phyloP scores from a whole-genome alignment of 2,329 filamentous ascomycete species.

The Cercospora beticola region DNA sequence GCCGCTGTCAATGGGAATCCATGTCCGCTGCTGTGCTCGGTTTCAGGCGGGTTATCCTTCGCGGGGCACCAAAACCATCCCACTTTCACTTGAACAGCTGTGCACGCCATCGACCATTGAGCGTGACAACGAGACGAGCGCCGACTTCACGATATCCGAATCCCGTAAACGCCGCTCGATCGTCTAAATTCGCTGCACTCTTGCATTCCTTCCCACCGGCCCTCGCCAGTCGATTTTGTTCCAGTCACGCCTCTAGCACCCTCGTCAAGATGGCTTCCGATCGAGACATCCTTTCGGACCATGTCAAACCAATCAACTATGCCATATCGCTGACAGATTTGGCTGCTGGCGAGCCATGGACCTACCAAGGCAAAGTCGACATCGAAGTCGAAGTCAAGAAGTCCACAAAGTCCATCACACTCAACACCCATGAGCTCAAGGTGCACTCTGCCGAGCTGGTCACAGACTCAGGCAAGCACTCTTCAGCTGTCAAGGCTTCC shows the following conservation, averaged over 20 bases:
- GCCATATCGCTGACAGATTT: conserved; percentile 76
- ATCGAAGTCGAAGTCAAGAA: conserved; percentile 74
- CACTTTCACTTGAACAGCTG: background rate
- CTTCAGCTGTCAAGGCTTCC: conserved; percentile 60
- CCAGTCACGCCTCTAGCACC: conserved; percentile 35
- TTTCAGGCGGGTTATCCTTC: background rate
- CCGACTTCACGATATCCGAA: background rate
- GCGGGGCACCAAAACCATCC: background rate
- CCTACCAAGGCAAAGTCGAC: conserved; percentile 80
- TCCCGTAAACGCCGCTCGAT: background rate
- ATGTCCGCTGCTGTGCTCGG: background rate
- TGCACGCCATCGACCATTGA: background rate
- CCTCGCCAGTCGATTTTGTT: conserved; percentile 28
- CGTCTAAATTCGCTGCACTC: background rate
- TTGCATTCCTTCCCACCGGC: background rate
- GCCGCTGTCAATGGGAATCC: background rate
- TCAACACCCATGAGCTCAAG: conserved; percentile 85
- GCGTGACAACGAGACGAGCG: background rate
- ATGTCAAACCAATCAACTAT: conserved; percentile 83
- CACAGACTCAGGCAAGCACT: conserved; percentile 58
- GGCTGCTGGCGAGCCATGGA: conserved; percentile 69
- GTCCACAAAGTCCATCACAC: conserved; percentile 70
- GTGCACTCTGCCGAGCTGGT: conserved; percentile 66
- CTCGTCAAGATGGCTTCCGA: conserved; percentile 47
- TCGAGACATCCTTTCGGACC: conserved; percentile 47